Percentiles rank a stretch among this genome's conserved stretches.
Conservation (phyloP, 441 rosid species). For the Erodium moschatum region DNA sequence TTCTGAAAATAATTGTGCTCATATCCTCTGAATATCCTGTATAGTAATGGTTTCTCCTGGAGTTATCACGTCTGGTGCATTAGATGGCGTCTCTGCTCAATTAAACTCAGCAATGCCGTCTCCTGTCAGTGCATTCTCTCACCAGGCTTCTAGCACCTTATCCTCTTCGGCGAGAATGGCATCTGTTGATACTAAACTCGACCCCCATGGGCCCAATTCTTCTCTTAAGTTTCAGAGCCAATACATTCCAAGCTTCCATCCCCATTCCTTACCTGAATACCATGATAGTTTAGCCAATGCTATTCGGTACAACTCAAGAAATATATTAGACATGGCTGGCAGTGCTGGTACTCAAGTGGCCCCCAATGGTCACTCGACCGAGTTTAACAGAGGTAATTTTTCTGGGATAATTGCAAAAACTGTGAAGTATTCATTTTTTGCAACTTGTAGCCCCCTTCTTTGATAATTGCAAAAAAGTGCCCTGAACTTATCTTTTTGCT, state of each 20-base stretch:
- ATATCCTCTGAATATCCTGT: constrained; percentile 16
- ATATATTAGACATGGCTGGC: constrained; percentile 39
- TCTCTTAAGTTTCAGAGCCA: constrained; percentile 37
- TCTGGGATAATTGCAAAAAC: too few species aligned
- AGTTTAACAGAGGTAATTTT: constrained; percentile 55
- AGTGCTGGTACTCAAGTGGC: constrained; percentile 43
- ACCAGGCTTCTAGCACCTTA: constrained; percentile 33
- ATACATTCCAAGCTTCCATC: constrained; percentile 42
- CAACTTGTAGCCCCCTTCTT: too few species aligned
- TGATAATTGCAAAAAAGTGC: too few species aligned
- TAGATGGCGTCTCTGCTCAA: constrained; percentile 37
- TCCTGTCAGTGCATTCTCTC: constrained; percentile 31
- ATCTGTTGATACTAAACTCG: constrained; percentile 35
- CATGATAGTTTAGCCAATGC: constrained; percentile 38
- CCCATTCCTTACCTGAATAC: constrained; percentile 50
- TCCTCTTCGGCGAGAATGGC: constrained; percentile 35
- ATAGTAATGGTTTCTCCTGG: constrained; percentile 33
- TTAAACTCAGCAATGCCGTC: constrained; percentile 29
- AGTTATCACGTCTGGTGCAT: constrained; percentile 28
- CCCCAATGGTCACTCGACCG: constrained; percentile 48
- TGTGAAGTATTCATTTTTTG: too few species aligned
- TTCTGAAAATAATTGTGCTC: not conserved
- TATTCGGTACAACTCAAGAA: constrained; percentile 37
- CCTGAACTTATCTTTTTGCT: too few species aligned
- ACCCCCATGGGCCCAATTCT: constrained; percentile 32